Evolutionary conservation across 1,284 basidiomycete species (phyloP), one percentile per base, ranked within the genome.

Genomic region (Vanrija pseudolonga): DNA sequence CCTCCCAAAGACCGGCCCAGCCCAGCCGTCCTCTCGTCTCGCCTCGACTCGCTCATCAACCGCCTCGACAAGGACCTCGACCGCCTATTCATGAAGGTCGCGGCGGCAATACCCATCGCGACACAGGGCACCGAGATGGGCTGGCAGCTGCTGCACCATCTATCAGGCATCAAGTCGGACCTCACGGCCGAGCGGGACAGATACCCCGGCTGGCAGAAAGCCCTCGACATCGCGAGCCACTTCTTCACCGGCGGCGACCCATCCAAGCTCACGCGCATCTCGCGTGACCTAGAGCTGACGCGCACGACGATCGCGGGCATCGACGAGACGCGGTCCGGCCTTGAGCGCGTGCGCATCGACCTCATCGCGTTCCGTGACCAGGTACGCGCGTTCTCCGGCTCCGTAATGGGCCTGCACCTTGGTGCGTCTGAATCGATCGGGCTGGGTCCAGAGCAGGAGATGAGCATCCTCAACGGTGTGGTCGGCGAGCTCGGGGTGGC

Each of bases 321-420:
- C 23, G 51, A 56, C 23, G 55, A 47, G 5, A 55, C 71, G 43
- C 53, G 58, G 23, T 51, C 55, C 44, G 47, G 56, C 9, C 55
- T 74, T 26, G 68, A 71, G 47, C 50, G 55, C 8, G 64, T 63
- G 2, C 55, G 67, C 14, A 47, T 47, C 15, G 59, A 63, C 15
- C 55, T 73, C 5, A 67, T 63, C 41, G 60, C 57, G 19, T 74
- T 67, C 48, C 56, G 66, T 22, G 64, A 66, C 55, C 72, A 74
- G 55, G 60, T 73, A 15, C 67, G 67, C 26, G 55, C 57, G 45
- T 72, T 72, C 43, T 56, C 65, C 32, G 71, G 68, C 7, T 66
- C 63, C 17, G 62, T 74, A 54, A 69, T 72, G 66, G 72, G 72
- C 3, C 61, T 72, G 45, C 72, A 74, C 47, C 60, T 73, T 11